phyloP scores from a whole-genome alignment of 2,329 filamentous ascomycete species.

The Talaromyces sp. region DNA sequence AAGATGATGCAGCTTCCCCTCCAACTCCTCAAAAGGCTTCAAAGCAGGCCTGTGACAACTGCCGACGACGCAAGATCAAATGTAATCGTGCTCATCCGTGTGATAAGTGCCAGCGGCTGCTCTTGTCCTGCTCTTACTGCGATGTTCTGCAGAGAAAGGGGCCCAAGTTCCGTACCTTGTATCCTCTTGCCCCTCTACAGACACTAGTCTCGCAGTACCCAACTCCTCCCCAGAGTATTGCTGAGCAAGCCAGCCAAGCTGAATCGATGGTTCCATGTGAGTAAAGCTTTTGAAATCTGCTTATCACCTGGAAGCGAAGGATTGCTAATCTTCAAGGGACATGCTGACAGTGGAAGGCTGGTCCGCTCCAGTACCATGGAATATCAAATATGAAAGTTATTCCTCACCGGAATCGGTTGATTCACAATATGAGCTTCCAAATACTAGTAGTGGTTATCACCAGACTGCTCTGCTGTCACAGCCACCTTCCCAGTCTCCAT shows the following conservation, averaged over 20 bases:
- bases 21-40: slow-evolving; percentile 20
- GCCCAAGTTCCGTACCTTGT: slow-evolving; percentile 39
- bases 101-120: slow-evolving; percentile 38
- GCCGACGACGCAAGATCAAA: slow-evolving; percentile 43
- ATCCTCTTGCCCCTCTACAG: slow-evolving; percentile 37
- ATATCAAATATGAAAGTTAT: slow-evolving; percentile 28
- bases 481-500: neutral
- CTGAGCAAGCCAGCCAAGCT: slow-evolving; percentile 7
- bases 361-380: slow-evolving; percentile 28
- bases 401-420: slow-evolving; percentile 35
- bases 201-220: slow-evolving; percentile 24
- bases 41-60: slow-evolving; percentile 42
- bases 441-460: neutral
- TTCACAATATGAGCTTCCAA: slow-evolving; percentile 29
- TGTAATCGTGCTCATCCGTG: slow-evolving; percentile 40
- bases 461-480: neutral
- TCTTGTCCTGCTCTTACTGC: slow-evolving; percentile 40
- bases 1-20: neutral
- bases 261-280: slow-evolving; percentile 15
- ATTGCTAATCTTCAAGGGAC: neutral
- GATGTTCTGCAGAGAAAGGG: slow-evolving; percentile 39
- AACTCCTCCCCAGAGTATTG: slow-evolving; percentile 9
- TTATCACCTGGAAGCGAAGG: neutral
- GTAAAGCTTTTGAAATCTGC: neutral
- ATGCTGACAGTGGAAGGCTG: slow-evolving; percentile 15